A percentile compares a stretch with the other conserved stretches of the same genome.
Evolutionary conservation across 805 yeast species (phyloP).

Genomic region (Metschnikowia cubensis): DNA sequence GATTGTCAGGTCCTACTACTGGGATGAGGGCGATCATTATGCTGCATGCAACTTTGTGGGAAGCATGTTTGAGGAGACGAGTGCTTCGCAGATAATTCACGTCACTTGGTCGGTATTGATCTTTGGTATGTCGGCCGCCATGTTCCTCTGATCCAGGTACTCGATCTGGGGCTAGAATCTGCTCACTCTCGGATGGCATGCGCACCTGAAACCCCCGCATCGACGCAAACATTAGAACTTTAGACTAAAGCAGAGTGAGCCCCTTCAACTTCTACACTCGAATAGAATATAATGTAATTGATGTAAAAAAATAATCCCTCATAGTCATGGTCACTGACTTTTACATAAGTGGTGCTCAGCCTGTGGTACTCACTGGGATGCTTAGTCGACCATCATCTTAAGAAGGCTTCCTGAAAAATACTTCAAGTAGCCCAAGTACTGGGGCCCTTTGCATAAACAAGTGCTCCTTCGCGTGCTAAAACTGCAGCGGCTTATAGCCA

Average conservation of each 20-base stretch:
- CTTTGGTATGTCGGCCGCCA: neutral
- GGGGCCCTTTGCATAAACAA: neutral
- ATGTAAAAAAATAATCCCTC: neutral
- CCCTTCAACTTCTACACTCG: neutral
- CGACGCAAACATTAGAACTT: neutral
- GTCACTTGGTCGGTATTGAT: constrained; percentile 9
- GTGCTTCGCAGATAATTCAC: constrained; percentile 5
- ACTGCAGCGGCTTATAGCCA: constrained; percentile 14
- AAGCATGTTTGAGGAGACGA: neutral
- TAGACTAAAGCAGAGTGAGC: neutral
- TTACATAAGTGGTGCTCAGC: neutral
- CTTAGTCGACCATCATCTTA: neutral
- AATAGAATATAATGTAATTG: neutral
- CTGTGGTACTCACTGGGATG: neutral
- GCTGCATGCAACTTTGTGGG: constrained; percentile 41
- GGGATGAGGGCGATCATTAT: constrained; percentile 29
- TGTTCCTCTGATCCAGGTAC: neutral
- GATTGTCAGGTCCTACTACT: constrained; percentile 40
- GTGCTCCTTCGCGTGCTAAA: neutral
- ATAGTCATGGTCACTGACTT: neutral
- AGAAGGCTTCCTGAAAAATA: neutral
- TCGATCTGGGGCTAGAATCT: neutral
- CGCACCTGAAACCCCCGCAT: neutral
- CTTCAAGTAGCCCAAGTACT: neutral
- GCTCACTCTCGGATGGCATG: neutral